Evolutionary conservation across 495 filamentous ascomycete species (phyloP).

Genomic region (Podospora conica): DNA sequence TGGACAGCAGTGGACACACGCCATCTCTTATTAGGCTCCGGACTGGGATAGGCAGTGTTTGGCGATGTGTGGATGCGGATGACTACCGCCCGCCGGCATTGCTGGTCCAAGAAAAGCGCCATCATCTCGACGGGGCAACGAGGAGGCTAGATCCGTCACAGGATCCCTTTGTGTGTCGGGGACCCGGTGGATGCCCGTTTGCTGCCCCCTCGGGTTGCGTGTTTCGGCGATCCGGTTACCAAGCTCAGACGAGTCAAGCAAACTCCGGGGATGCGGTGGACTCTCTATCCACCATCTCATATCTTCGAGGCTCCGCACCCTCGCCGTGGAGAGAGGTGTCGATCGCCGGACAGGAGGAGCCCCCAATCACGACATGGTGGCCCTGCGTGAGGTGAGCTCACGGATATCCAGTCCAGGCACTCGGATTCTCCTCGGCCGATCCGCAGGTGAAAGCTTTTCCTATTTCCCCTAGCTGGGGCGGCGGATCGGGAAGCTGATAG

Average conservation of each 20-base stretch:
- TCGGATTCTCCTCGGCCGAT: constrained; percentile 6
- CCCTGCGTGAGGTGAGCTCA: neutral
- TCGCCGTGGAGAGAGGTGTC: neutral
- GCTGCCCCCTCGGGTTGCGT: neutral
- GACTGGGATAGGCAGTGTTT: neutral
- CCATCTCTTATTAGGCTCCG: neutral
- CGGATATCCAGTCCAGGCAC: constrained; percentile 7
- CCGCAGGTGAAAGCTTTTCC: neutral
- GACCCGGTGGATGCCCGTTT: neutral
- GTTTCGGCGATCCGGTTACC: constrained; percentile 3
- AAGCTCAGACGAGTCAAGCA: neutral
- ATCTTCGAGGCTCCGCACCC: neutral
- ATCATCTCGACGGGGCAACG: neutral
- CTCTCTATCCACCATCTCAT: neutral
- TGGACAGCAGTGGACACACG: neutral
- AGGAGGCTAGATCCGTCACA: neutral
- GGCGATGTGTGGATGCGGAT: neutral
- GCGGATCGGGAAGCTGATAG: neutral
- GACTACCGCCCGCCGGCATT: neutral
- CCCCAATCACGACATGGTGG: constrained; percentile 7
- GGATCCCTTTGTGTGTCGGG: neutral
- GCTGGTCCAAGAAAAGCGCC: neutral
- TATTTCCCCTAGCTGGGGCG: neutral
- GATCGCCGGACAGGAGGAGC: neutral
- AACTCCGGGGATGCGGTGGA: neutral